Evolutionary conservation across 495 filamentous ascomycete genomes (phyloP).

Genomic region (Gamarada debralockiae): DNA sequence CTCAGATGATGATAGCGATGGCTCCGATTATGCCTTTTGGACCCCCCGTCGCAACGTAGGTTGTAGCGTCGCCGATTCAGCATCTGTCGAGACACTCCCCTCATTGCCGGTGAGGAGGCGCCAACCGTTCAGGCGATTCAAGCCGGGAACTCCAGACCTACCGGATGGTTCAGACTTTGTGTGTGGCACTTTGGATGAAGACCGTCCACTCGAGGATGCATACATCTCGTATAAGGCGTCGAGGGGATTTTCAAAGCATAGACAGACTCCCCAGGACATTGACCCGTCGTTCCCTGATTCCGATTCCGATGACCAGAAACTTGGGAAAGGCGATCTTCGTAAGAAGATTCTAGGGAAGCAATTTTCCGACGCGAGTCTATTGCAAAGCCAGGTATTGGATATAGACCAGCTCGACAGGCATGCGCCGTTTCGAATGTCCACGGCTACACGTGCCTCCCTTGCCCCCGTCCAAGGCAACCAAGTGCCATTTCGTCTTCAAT

Average conservation of each 20-base stretch:
- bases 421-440: too few species aligned
- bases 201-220: conserved; percentile 83
- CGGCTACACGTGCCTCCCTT: too few species aligned
- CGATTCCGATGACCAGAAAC: too few species aligned
- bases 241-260: conserved; percentile 72
- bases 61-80: conserved; percentile 60
- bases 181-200: conserved; percentile 93
- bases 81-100: too few species aligned
- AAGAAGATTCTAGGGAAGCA: too few species aligned
- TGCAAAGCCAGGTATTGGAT: too few species aligned
- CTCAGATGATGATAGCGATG: conserved; percentile 79
- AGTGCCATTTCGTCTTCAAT: too few species aligned
- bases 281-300: conserved; percentile 95
- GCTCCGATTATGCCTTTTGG: conserved; percentile 53
- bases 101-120: not conserved
- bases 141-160: conserved; percentile 71
- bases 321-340: too few species aligned
- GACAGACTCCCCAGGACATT: conserved; percentile 84
- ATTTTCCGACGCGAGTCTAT: too few species aligned
- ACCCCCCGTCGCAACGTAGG: conserved; percentile 45
- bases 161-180: conserved; percentile 98
- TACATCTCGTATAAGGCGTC: conserved; percentile 83
- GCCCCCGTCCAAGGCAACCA: too few species aligned
- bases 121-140: conserved; percentile 45
- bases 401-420: too few species aligned